phyloP scores from a whole-genome alignment of 1,284 basidiomycete genomes.

The Calocybe gambosa region DNA sequence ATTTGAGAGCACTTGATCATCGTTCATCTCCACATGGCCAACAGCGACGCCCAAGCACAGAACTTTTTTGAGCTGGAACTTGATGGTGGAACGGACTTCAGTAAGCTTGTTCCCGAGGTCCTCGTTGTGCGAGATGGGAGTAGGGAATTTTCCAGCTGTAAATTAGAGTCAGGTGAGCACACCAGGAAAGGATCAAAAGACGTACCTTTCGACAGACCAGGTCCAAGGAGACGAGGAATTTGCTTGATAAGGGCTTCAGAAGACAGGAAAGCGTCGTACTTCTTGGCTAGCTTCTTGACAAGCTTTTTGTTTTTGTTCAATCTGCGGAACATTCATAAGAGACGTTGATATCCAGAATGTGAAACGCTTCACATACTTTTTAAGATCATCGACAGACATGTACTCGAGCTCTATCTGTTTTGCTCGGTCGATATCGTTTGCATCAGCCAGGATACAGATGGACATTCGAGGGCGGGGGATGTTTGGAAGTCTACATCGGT shows the following conservation, averaged over 20 bases:
- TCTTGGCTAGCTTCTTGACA: conserved; percentile 99
- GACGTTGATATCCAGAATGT: background rate
- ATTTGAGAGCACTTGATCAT: conserved; percentile 96
- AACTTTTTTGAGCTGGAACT: conserved; percentile 99
- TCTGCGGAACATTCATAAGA: conserved; percentile 31
- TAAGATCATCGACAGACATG: conserved; percentile 99
- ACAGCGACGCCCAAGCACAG: conserved; percentile 98
- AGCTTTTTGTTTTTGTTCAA: conserved; percentile 99
- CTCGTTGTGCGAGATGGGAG: conserved; percentile 90
- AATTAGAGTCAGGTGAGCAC: conserved; percentile 4
- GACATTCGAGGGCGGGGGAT: conserved; percentile 98
- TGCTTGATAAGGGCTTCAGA: conserved; percentile 99
- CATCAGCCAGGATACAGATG: conserved; percentile 99
- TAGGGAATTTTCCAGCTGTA: conserved; percentile 98
- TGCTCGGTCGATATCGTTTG: conserved; percentile 97
- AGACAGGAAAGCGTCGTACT: conserved; percentile 98
- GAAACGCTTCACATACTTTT: conserved; percentile 74
- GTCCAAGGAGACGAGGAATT: conserved; percentile 98
- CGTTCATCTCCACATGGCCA: conserved; percentile 96
- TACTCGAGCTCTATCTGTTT: conserved; percentile 97
- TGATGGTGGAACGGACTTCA: conserved; percentile 98
- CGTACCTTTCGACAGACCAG: conserved; percentile 95
- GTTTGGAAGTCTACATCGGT: conserved; percentile 74
- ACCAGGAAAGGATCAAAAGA: background rate
- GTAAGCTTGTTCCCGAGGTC: conserved; percentile 89